Evolutionary conservation across 73 alveolate genomes (phyloP), one percentile per base, ranked within the genome.

Genomic region (Halteria grandinella): DNA sequence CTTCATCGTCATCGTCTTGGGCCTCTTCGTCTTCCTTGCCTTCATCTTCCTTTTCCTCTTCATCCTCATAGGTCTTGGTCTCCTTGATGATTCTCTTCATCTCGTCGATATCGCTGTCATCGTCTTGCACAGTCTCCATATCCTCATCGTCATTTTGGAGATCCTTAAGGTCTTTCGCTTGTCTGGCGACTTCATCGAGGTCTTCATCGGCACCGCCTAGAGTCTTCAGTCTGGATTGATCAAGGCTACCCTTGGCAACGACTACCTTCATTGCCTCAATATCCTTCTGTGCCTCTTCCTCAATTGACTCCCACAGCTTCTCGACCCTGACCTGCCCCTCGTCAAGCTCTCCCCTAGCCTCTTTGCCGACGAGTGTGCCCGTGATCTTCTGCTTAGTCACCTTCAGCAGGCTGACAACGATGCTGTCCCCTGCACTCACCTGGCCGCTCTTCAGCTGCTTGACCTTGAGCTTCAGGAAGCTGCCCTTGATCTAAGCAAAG

Each of bases 21-120:
- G 85, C 93, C 25, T 81, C 89, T 32, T 79, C 78, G 28, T 82
- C 91, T 18, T 76, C 91, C 11, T 89, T 84, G 14, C 54, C 66
- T 5, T 80, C 90, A 15, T 78, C 76, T 7, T 74, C 75, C 28
- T 74, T 78, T 36, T 88, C 83, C 34, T 73, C 66, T 23, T 83
- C 88, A 21, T 75, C 86, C 25, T 75, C 79, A 55, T 80, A 33
- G 53, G 29, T 36, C 14, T 70, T 69, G 74, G 57, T 23, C 28
- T 54, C 66, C 25, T 73, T 54, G 14, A 73, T 73, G 41, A 73
- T 73, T 54, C 75, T 51, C 31, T 73, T 34, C 53, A 73, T 73
- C 27, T 73, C 75, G 43, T 73, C 71, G 7, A 31, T 54, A 25
- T 73, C 85, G 36, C 71, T 48, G 55, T 73, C 85, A 18, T 53